Base-by-base conservation (phyloP, 371 early-diverging fungal species). In the Mortierella sp. region DNA sequence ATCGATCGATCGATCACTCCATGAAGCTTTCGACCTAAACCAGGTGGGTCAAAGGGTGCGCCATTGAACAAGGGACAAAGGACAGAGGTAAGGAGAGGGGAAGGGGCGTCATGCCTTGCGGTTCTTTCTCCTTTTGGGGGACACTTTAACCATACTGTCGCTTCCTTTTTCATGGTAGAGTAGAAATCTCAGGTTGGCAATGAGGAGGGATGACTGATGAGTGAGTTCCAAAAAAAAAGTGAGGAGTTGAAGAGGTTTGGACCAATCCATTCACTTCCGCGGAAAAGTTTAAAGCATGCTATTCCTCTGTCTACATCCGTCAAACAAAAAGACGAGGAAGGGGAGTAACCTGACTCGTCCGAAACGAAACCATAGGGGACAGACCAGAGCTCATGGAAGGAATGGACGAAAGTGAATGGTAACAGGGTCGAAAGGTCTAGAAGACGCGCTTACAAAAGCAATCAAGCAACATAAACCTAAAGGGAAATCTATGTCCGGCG, bases 1-100 rank as follows among this genome's bases (percentile, higher is more conserved):
- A 43, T 58, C 78, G 78, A 72, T 77, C 72, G 78, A 72, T 72
- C 78, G 78, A 60, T 77, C 72, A 58, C 46, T 71, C 72, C 63
- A 63, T 63, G 35, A 35, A 8, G 18, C 63, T 63, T 27, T 60
- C 32, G 63, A 63, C 0, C 63, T 29, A 56, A 63, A 63, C 63
- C 32, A 35, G 63, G 63, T 10, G 68, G 10, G 24, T 21, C 35
- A 35, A 63, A 32, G 63, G 2, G 63, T 14, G 24, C 41, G 2
- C 18, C 21, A 35, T 7, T 29, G 60, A 63, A 32, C 21, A 21
- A 24, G 68, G 21, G 6, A 41, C 6, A 29, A 14, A 63, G 32
- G 63, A 49, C 0, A 49, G 7, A 6, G 41, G 6, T 6, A 4
- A 18, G 49, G 48, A 46, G 14, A 51, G 51, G 21, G 21, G 5